phyloP scores from a whole-genome alignment of 78 protist species.

The Tieghemostelium lacteum region DNA sequence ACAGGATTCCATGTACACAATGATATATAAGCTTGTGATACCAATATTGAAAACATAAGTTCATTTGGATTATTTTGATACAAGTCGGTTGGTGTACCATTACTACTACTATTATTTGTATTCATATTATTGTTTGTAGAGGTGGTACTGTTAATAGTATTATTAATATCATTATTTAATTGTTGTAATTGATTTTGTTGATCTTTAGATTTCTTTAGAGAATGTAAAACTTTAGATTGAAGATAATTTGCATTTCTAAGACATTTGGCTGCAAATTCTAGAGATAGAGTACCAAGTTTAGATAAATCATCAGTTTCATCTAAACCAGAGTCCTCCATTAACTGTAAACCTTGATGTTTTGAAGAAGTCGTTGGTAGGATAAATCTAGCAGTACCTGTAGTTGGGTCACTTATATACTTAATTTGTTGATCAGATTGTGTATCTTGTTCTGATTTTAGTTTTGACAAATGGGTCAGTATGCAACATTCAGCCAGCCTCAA shows the following conservation, averaged over 20 bases:
- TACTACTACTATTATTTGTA: not conserved
- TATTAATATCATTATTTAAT: conserved; percentile 22
- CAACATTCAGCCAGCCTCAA: conserved; percentile 71
- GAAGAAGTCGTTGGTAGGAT: conserved; percentile 28
- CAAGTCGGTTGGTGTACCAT: not conserved
- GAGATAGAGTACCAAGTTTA: conserved; percentile 60
- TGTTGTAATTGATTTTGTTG: not conserved
- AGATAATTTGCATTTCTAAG: conserved; percentile 61
- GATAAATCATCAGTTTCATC: conserved; percentile 31
- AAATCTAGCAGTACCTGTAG: not conserved
- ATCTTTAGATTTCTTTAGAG: not conserved
- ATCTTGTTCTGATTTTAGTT: not conserved
- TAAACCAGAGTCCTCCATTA: conserved; percentile 66
- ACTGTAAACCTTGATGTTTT: conserved; percentile 54
- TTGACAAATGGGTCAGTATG: conserved; percentile 28
- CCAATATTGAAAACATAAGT: conserved; percentile 29
- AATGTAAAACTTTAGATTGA: conserved; percentile 5
- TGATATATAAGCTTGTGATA: conserved; percentile 54
- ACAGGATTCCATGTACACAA: conserved; percentile 58
- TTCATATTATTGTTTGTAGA: not conserved
- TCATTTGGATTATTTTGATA: conserved; percentile 7
- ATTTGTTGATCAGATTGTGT: not conserved
- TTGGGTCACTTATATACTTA: not conserved
- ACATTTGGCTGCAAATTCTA: conserved; percentile 75
- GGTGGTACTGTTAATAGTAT: not conserved